Conservation (phyloP, 805 yeast genomes). For the Nakazawaea wickerhamii region DNA sequence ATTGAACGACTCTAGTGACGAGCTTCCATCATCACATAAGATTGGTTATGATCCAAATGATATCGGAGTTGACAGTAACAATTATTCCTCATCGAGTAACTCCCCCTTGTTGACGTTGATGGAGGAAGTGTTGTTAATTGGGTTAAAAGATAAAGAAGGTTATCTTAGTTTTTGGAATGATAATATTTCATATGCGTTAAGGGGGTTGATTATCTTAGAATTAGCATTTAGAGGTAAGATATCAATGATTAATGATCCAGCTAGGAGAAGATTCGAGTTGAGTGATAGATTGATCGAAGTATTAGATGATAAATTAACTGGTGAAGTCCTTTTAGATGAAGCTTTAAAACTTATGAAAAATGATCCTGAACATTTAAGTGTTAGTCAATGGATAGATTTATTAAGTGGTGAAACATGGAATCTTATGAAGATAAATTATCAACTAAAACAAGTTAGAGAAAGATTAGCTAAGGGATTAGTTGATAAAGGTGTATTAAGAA, state of each 20-base stretch:
- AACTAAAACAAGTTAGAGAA: conserved; percentile 95
- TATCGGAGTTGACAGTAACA: conserved; percentile 23
- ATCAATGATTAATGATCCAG: conserved; percentile 85
- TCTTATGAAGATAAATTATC: conserved; percentile 87
- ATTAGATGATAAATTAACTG: conserved; percentile 79
- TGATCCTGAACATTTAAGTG: conserved; percentile 72
- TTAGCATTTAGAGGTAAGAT: conserved; percentile 88
- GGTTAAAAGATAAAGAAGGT: conserved; percentile 93
- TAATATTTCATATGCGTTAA: conserved; percentile 89
- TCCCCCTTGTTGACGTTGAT: conserved; percentile 78
- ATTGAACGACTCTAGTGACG: conserved; percentile 20
- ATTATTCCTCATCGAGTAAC: conserved; percentile 24
- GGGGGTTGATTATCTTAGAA: conserved; percentile 92
- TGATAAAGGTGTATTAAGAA: conserved; percentile 92
- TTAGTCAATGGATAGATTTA: conserved; percentile 89
- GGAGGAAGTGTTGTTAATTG: conserved; percentile 94
- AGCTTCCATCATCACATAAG: conserved; percentile 38
- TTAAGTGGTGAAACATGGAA: conserved; percentile 98
- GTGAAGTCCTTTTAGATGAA: conserved; percentile 93
- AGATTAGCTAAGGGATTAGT: conserved; percentile 94
- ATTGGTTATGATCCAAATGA: conserved; percentile 82
- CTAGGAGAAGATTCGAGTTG: conserved; percentile 81
- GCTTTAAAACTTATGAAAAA: conserved; percentile 84
- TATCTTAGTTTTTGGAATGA: conserved; percentile 97
- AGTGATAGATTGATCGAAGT: conserved; percentile 87